Evolutionary conservation across 805 yeast species (phyloP), one percentile per base, ranked within the genome.

Genomic region (Barnettozyma sp.): DNA sequence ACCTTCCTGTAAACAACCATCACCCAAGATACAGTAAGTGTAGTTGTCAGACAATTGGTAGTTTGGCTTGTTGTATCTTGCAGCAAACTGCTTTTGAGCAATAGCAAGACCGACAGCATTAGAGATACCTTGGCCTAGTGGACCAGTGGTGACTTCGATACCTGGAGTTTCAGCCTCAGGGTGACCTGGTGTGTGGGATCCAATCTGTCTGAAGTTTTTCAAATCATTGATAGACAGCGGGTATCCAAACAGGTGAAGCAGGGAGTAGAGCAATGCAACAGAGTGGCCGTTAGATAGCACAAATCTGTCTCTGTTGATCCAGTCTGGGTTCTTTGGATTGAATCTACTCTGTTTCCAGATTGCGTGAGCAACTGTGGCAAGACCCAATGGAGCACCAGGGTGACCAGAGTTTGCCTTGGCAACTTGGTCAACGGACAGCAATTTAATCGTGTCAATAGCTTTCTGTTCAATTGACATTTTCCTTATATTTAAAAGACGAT

Each of bases 331-430:
- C 67, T 79, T 73, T 54, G 97, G 94, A 76, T 85, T 86, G 71
- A 84, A 76, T 53, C 67, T 80, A 82, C 88, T 71, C 57, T 75
- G 75, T 62, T 77, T 72, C 77, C 81, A 85, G 46, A 90, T 62
- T 39, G 78, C 80, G 64, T 90, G 97, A 44, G 97, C 95, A 42
- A 88, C 80, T 30, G 97, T 95, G 13, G 98, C 97, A 65, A 90
- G 70, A 46, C 97, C 97, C 76, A 90, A 78, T 55, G 97, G 97
- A 36, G 98, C 97, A 70, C 98, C 98, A 38, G 98, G 98, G 69
- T 90, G 98, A 49, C 98, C 98, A 42, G 95, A 82, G 66, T 90
- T 82, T 54, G 97, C 90, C 65, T 77, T 73, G 41, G 80, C 71
- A 44, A 85, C 94, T 47, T 83, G 78, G 62, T 90, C 98, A 36